Conservation (phyloP, 1,284 basidiomycete species). For the Trichosporon faecale region DNA sequence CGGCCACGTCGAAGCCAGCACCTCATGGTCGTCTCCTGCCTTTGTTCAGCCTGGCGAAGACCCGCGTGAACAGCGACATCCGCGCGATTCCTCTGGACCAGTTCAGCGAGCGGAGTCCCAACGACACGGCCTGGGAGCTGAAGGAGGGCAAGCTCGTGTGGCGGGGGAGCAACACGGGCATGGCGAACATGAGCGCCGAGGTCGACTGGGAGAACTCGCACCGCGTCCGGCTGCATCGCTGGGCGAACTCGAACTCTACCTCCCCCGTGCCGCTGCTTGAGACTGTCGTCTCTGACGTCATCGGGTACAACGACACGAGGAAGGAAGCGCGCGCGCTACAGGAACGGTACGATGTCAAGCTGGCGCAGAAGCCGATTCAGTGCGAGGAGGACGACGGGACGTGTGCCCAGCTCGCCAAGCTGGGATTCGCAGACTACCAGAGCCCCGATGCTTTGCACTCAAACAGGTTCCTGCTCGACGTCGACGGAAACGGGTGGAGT, state of each 20-base stretch:
- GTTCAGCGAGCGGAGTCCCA: constrained; percentile 45
- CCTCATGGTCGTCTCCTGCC: constrained; percentile 49
- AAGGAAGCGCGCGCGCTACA: constrained; percentile 24
- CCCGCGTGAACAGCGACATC: constrained; percentile 54
- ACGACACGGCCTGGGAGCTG: constrained; percentile 53
- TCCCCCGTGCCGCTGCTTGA: constrained; percentile 24
- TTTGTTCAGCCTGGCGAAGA: constrained; percentile 51
- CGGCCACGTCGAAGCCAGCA: constrained; percentile 41
- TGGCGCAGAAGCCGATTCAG: constrained; percentile 38
- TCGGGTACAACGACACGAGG: constrained; percentile 21
- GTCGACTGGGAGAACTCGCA: constrained; percentile 53
- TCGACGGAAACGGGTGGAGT: constrained; percentile 55
- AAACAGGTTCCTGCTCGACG: constrained; percentile 32
- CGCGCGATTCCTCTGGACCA: constrained; percentile 55
- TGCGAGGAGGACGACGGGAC: constrained; percentile 51
- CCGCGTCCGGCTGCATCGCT: constrained; percentile 52
- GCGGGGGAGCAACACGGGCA: constrained; percentile 54
- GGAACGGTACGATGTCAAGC: constrained; percentile 48
- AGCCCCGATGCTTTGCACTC: not conserved
- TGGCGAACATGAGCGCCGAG: constrained; percentile 51
- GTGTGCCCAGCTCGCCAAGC: constrained; percentile 48
- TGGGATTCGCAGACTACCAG: constrained; percentile 42
- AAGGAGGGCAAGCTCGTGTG: constrained; percentile 53
- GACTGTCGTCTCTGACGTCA: constrained; percentile 28
- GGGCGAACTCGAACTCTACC: constrained; percentile 41